Conservation (phyloP, 2,329 filamentous ascomycete species). For the Ceratocystis alfenasii region DNA sequence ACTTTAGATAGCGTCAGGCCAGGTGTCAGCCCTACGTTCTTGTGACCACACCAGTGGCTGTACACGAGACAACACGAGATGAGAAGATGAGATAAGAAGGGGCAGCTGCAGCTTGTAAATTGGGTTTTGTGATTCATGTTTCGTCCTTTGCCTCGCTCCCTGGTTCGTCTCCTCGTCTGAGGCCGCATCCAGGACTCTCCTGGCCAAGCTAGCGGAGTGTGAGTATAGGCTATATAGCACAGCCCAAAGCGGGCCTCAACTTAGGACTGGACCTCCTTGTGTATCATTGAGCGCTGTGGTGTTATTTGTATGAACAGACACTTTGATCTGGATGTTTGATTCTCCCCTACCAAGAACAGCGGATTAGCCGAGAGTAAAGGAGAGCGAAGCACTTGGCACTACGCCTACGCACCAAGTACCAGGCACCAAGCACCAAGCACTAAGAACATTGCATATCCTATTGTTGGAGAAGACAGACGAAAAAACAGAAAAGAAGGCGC, state of each 20-base stretch:
- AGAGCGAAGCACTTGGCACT: too few species aligned
- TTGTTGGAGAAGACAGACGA: too few species aligned
- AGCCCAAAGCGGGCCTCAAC: background rate
- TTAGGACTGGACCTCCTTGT: background rate
- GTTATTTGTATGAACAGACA: too few species aligned
- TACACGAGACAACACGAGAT: background rate
- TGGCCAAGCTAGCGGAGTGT: too few species aligned
- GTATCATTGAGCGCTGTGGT: too few species aligned
- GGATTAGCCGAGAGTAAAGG: too few species aligned
- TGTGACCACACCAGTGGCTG: constrained; percentile 1
- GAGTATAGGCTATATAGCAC: background rate
- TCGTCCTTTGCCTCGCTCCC: background rate
- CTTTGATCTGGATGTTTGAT: too few species aligned
- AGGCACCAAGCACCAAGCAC: too few species aligned
- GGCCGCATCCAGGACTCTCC: background rate
- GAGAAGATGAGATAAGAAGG: background rate
- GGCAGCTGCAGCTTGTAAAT: background rate
- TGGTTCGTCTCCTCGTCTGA: background rate
- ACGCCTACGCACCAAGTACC: too few species aligned
- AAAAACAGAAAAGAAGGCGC: too few species aligned
- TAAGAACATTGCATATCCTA: too few species aligned
- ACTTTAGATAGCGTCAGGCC: background rate
- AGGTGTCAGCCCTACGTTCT: background rate
- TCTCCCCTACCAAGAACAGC: too few species aligned
- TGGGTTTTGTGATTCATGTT: background rate